Percentiles rank a stretch among this genome's conserved stretches.
Conservation (phyloP, 2,329 filamentous ascomycete genomes). For the Thermothelomyces thermophilus region DNA sequence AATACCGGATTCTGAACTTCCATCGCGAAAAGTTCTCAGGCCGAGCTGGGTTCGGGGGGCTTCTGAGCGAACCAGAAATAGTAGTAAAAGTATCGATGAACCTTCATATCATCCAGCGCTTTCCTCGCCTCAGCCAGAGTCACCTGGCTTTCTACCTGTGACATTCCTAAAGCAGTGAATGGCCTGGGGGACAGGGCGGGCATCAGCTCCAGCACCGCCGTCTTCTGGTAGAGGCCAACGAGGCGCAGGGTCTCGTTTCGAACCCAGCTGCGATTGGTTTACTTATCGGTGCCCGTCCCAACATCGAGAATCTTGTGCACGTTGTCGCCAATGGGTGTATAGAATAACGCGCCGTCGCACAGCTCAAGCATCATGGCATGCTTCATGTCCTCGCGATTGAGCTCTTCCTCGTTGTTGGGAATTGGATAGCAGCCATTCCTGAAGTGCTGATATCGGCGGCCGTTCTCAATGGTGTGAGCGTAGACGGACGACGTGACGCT, state of each 20-base stretch:
- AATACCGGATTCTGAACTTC: too few species aligned
- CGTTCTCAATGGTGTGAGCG: slow-evolving; percentile 26
- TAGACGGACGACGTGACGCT: slow-evolving; percentile 24
- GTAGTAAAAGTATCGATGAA: slow-evolving; percentile 22
- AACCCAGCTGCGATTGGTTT: slow-evolving; percentile 35
- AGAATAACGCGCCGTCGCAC: slow-evolving; percentile 34
- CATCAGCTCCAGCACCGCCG: slow-evolving; percentile 14
- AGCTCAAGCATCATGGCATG: slow-evolving; percentile 34
- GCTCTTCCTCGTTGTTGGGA: slow-evolving; percentile 40
- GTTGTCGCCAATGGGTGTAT: slow-evolving; percentile 35
- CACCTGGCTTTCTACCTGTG: slow-evolving; percentile 56
- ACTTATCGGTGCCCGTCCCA: slow-evolving; percentile 33
- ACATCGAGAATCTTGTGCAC: slow-evolving; percentile 34
- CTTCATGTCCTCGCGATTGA: slow-evolving; percentile 39
- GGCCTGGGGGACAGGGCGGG: slow-evolving; percentile 13
- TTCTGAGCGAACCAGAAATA: slow-evolving; percentile 23
- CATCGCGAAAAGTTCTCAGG: too few species aligned
- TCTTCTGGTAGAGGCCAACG: slow-evolving; percentile 31
- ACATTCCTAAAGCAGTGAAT: slow-evolving; percentile 36
- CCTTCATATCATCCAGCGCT: slow-evolving; percentile 6
- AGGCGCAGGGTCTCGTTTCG: slow-evolving; percentile 35
- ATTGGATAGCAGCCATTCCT: slow-evolving; percentile 28
- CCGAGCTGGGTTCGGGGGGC: too few species aligned
- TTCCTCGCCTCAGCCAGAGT: slow-evolving; percentile 28
- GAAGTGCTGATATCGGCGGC: slow-evolving; percentile 27